phyloP scores from a whole-genome alignment of 2,329 filamentous ascomycete species.

The Alternaria conjuncta region DNA sequence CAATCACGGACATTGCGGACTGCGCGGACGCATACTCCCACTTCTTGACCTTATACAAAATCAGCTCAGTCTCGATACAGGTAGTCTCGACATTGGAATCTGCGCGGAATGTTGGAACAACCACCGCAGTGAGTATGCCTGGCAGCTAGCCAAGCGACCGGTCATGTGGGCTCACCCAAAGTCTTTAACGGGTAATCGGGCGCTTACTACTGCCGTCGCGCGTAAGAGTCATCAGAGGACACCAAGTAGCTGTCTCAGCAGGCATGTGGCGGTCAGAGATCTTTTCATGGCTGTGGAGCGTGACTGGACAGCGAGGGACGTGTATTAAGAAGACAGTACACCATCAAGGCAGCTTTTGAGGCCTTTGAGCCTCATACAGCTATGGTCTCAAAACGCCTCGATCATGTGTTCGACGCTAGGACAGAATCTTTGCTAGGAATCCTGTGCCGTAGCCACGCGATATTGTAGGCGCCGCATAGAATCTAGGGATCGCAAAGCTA shows the following conservation, averaged over 20 bases:
- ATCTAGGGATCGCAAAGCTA: neutral
- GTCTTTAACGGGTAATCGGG: constrained; percentile 25
- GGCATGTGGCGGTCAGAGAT: constrained; percentile 43
- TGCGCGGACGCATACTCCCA: constrained; percentile 69
- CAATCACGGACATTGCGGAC: constrained; percentile 75
- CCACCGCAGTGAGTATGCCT: constrained; percentile 50
- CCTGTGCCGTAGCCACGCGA: neutral
- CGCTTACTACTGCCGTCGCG: constrained; percentile 14
- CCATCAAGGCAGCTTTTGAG: neutral
- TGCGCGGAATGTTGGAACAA: constrained; percentile 55
- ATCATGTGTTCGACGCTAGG: neutral
- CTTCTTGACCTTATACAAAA: constrained; percentile 68
- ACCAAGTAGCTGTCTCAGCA: constrained; percentile 40
- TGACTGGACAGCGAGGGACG: constrained; percentile 39
- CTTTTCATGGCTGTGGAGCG: constrained; percentile 50
- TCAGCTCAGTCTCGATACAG: constrained; percentile 43
- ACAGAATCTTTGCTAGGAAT: neutral
- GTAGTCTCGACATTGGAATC: constrained; percentile 50
- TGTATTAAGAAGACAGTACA: neutral
- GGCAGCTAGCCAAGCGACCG: constrained; percentile 54
- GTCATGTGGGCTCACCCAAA: constrained; percentile 49
- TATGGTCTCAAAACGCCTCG: neutral
- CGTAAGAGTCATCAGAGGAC: constrained; percentile 31
- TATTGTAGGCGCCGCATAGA: neutral
- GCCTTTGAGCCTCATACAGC: neutral